Percentiles rank a stretch among this genome's conserved stretches.
Evolutionary conservation across 495 filamentous ascomycete species (phyloP).

Genomic region (Podospora comata): DNA sequence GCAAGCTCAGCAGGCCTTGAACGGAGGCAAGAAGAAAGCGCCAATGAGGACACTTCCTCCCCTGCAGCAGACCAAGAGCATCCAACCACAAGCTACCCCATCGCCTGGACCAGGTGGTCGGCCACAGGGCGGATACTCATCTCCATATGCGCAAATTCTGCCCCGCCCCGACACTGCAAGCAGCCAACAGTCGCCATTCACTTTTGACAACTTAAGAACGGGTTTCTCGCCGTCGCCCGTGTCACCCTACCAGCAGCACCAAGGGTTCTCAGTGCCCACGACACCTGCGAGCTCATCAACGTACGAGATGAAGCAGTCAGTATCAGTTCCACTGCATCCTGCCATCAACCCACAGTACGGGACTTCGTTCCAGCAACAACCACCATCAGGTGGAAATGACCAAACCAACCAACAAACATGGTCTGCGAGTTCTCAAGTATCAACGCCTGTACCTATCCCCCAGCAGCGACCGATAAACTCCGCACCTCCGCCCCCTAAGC

Average conservation of each 20-base stretch:
- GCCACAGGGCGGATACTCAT: constrained; percentile 14
- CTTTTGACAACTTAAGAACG: constrained; percentile 1
- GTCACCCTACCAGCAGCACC: constrained; percentile 9
- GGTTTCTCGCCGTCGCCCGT: constrained; percentile 8
- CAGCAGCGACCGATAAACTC: constrained; percentile 1
- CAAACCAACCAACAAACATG: constrained; percentile 20
- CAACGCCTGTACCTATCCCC: constrained; percentile 6
- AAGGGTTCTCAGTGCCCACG: constrained; percentile 14
- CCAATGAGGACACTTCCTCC: constrained; percentile 24
- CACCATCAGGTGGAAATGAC: not conserved
- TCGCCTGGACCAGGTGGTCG: constrained; percentile 11
- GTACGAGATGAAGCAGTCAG: constrained; percentile 18
- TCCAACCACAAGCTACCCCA: constrained; percentile 21
- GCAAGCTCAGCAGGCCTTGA: constrained; percentile 39
- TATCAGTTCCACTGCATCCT: constrained; percentile 39
- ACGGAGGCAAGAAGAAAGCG: constrained; percentile 22
- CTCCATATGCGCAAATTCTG: constrained; percentile 21
- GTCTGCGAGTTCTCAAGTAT: not conserved
- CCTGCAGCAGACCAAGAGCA: constrained; percentile 13
- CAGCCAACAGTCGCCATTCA: constrained; percentile 8
- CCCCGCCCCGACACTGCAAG: constrained; percentile 13
- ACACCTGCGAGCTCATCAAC: constrained; percentile 13
- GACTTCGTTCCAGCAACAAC: constrained; percentile 30
- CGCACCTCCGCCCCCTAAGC: constrained; percentile 6
- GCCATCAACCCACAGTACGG: constrained; percentile 46